phyloP scores from a whole-genome alignment of 768 basidiomycete species.

The Lactarius hatsudake region DNA sequence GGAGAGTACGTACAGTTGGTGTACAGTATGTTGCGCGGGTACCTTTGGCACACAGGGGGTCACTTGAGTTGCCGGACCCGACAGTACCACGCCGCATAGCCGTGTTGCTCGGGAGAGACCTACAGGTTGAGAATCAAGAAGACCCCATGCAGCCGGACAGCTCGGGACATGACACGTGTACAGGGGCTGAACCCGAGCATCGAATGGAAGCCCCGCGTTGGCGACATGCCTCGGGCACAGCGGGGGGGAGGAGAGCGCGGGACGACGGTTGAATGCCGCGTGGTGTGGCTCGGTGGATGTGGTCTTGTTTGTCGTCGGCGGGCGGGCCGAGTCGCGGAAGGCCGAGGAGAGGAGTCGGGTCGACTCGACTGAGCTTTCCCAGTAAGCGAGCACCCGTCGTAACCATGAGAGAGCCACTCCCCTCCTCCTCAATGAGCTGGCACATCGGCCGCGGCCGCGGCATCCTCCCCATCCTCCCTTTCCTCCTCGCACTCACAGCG shows the following conservation, averaged over 20 bases:
- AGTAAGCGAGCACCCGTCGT: background rate
- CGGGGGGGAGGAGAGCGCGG: no score
- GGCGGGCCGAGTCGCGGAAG: background rate
- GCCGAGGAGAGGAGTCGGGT: background rate
- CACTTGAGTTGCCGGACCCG: background rate
- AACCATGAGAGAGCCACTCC: background rate
- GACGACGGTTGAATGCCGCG: no score
- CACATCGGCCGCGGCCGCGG: background rate
- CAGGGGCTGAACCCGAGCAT: background rate
- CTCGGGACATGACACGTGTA: background rate
- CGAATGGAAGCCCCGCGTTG: background rate
- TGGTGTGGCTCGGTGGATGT: no score
- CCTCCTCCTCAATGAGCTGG: background rate
- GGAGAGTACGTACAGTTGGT: background rate
- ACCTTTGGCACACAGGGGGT: background rate
- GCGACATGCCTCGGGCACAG: no score
- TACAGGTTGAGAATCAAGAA: no score
- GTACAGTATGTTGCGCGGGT: background rate
- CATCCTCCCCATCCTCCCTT: background rate
- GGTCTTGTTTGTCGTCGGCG: background rate
- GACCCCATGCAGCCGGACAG: background rate
- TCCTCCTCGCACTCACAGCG: slow-evolving; percentile 20
- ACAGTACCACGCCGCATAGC: background rate
- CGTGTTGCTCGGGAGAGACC: no score
- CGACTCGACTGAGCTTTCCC: background rate